Conservation (phyloP, 257 asterid genomes). For the Vinca minor region DNA sequence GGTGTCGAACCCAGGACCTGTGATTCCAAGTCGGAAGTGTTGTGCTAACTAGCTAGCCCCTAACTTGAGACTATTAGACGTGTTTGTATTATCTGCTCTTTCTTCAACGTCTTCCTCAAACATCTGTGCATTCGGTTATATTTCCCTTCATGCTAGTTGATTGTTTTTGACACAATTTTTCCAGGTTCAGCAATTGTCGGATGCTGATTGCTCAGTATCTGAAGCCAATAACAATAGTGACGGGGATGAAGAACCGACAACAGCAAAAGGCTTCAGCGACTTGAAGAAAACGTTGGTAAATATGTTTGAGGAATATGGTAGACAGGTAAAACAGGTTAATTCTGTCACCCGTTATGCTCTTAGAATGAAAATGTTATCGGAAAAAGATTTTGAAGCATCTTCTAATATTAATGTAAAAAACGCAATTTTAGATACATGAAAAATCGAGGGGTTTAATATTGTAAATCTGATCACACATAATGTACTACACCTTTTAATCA, state of each 20-base stretch:
- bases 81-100: not conserved
- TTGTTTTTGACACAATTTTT: not conserved
- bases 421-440: conserved; percentile 29
- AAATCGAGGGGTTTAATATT: conserved; percentile 19
- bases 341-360: conserved; percentile 39
- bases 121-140: not conserved
- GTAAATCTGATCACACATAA: conserved; percentile 36
- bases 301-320: conserved; percentile 52
- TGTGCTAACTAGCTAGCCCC: too few relatives aligned
- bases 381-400: conserved; percentile 27
- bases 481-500: not conserved
- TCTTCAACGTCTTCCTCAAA: not conserved
- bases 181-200: conserved; percentile 47
- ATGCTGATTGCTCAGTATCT: conserved; percentile 25
- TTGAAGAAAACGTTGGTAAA: conserved; percentile 44
- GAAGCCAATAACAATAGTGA: conserved; percentile 23
- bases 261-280: conserved; percentile 26
- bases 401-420: conserved; percentile 37
- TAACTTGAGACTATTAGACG: not conserved
- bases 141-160: not conserved
- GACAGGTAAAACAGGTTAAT: conserved; percentile 67
- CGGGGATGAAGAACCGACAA: conserved; percentile 16
- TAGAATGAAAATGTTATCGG: conserved; percentile 32
- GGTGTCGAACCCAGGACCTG: too few relatives aligned
- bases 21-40: too few relatives aligned